Percentiles rank a stretch among this genome's conserved stretches.
These are phyloP conservation scores for Pseudohalonectria lignicola DNA, from an alignment of 2,329 filamentous ascomycete genomes.

Conservation along the genomic window DNA sequence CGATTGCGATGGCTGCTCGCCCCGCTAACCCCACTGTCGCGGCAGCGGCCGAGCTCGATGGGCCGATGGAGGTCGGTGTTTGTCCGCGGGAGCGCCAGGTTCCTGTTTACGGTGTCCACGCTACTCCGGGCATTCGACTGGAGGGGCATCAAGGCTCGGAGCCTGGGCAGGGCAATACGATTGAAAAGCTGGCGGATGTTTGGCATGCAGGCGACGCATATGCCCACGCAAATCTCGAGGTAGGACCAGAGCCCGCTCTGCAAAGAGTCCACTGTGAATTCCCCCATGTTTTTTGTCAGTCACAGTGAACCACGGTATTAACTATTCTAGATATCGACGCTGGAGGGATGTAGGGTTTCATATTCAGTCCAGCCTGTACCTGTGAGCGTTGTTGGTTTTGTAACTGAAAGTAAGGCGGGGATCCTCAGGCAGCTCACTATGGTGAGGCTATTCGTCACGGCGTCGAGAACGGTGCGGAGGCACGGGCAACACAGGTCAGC, in stretches of 20 bases:
- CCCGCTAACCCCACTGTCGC: not conserved
- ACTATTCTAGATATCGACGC: not conserved
- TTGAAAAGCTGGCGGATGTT: not conserved
- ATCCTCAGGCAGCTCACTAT: constrained; percentile 1
- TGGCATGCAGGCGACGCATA: constrained; percentile 1
- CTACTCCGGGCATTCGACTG: not conserved
- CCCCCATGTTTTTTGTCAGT: no score
- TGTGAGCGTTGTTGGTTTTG: not conserved
- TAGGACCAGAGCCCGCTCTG: not conserved
- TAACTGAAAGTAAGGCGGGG: not conserved
- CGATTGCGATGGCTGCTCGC: not conserved
- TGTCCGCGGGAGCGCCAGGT: not conserved
- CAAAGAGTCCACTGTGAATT: not conserved
- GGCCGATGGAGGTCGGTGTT: no score
- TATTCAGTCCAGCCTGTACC: no score
- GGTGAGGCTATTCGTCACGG: not conserved
- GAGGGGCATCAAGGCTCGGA: no score
- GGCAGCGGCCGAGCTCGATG: no score
- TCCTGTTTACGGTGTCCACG: not conserved
- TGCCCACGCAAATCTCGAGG: not conserved
- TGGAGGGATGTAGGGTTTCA: no score
- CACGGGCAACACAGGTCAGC: no score
- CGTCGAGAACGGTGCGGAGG: no score
- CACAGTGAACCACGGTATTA: not conserved
- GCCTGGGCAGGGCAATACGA: no score